A percentile compares a stretch with the other conserved stretches of the same genome.
phyloP scores from a whole-genome alignment of 352 stramenopile species.

The Globisporangium spiculum region DNA sequence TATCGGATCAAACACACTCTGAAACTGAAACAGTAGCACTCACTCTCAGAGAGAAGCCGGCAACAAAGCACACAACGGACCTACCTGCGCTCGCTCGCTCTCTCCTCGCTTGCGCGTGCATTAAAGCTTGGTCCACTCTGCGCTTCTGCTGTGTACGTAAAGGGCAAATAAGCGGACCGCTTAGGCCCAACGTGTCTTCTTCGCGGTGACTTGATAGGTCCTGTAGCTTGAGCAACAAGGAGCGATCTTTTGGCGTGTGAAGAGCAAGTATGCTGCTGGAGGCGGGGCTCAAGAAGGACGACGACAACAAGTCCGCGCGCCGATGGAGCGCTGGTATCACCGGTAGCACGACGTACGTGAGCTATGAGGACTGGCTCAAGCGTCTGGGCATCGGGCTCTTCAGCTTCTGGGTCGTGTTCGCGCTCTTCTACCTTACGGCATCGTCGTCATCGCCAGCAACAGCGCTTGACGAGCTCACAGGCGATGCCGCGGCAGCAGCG shows the following conservation, averaged over 20 bases:
- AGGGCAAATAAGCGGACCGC: background rate
- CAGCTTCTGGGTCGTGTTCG: conserved; percentile 58
- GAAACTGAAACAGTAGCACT: conserved; percentile 3
- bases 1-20: background rate
- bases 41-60: background rate
- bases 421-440: conserved; percentile 36
- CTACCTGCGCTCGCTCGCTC: background rate
- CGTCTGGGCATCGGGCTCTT: conserved; percentile 47
- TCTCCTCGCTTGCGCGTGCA: background rate
- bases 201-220: background rate
- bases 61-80: background rate
- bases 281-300: conserved; percentile 50
- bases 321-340: conserved; percentile 22
- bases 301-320: conserved; percentile 42
- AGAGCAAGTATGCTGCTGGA: conserved; percentile 47
- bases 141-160: background rate
- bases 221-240: background rate
- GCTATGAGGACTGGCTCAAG: conserved; percentile 69
- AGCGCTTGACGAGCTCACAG: background rate
- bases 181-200: background rate
- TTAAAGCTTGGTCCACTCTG: background rate
- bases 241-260: background rate
- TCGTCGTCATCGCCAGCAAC: background rate
- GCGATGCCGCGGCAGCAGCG: background rate
- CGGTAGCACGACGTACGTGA: conserved; percentile 23